Percentiles rank a stretch among this genome's conserved stretches.
phyloP scores from a whole-genome alignment of 2,329 filamentous ascomycete genomes.

The Alternaria triticina region DNA sequence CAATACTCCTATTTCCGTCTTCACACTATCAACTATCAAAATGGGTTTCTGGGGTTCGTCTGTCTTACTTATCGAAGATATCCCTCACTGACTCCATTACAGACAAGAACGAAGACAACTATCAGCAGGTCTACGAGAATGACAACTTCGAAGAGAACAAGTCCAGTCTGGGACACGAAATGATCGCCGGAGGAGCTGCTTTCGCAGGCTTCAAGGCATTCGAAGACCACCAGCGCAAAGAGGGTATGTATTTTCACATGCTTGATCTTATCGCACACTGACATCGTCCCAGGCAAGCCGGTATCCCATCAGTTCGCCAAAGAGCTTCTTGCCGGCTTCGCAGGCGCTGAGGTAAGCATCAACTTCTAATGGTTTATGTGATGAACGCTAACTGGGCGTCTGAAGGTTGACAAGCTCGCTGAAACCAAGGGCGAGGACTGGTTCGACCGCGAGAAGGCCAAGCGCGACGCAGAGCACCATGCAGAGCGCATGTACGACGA shows the following conservation, averaged over 20 bases:
- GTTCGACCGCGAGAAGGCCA: conserved; percentile 57
- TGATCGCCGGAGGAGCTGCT: conserved; percentile 75
- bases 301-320: conserved; percentile 79
- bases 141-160: conserved; percentile 60
- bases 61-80: not conserved
- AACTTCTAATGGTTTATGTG: not conserved
- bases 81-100: not conserved
- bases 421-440: conserved; percentile 62
- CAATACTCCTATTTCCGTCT: not conserved
- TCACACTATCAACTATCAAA: conserved; percentile 21
- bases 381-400: not conserved
- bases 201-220: conserved; percentile 83
- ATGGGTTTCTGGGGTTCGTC: conserved; percentile 55
- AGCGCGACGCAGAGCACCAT: conserved; percentile 52
- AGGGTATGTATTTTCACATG: conserved; percentile 58
- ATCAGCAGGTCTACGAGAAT: conserved; percentile 62
- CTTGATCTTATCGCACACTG: conserved; percentile 4
- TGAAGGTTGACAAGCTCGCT: conserved; percentile 67
- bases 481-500: conserved; percentile 58
- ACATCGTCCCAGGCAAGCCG: conserved; percentile 63
- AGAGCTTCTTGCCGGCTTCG: conserved; percentile 75
- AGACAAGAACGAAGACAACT: conserved; percentile 61
- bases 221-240: conserved; percentile 74
- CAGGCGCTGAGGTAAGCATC: conserved; percentile 68
- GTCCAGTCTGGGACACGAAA: conserved; percentile 72